Base-by-base conservation (phyloP, 192 early-diverging fungal species). In the Phlyctochytrium arcticum region DNA sequence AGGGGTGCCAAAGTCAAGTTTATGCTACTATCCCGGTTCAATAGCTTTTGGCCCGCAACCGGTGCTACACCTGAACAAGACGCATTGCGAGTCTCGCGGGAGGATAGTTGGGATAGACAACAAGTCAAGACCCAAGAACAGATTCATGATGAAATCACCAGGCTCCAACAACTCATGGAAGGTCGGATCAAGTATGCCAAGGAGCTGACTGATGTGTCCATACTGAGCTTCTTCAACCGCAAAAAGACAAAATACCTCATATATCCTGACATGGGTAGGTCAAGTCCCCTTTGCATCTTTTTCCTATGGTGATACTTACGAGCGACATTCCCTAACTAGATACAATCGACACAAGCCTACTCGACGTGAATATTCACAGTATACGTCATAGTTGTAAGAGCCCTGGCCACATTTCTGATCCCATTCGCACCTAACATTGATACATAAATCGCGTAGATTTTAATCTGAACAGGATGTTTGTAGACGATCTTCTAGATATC, bases 391-490 rank as follows among this genome's bases (percentile, higher is more conserved):
- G 35, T 33, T 57, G 54, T 57, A 57, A 57, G 54, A 34, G 23
- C 17, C 50, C 42, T 44, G 42, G 42, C 42, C 42, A 21, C 42
- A 44, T n/a, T 21, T 12, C 15, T 21, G 2, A n/a, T 21, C 15
- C 42, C 15, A 21, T n/a, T 12, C 42, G 21, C 15, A 21, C 15
- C 21, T n/a, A 44, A 44, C 42, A 21, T 21, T 44, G 21, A 44
- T 21, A 12, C 42, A 2, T 44, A 2, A n/a, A 12, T 44, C 15
- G 15, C 42, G 42, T 35, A 57, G 54, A 57, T 23, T 57, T 57
- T 29, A 57, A 57, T 34, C 54, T 57, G 19, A 57, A 57, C 33
- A 8, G 54, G 24, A 57, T 57, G 30, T 57, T 57, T 57, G 54
- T 57, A 23, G 54, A 57, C 35, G 54, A 57, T 57, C 24, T 57